Evolutionary conservation across 2,329 filamentous ascomycete species (phyloP), one percentile per base, ranked within the genome.

Genomic region (Fusarium sp.): DNA sequence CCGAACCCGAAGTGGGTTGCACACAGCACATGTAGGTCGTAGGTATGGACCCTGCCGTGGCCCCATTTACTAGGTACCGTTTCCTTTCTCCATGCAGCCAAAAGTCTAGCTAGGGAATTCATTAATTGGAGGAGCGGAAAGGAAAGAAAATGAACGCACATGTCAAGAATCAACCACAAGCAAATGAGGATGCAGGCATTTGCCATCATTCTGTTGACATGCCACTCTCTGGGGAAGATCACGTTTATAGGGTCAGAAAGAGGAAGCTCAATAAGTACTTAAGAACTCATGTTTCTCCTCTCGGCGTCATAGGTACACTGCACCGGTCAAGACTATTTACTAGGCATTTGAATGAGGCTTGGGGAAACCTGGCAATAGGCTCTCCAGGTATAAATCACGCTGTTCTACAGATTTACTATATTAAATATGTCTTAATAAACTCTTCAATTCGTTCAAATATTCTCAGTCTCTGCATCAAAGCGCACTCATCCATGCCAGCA

Each of bases 131-230:
- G 13, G 43, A 50, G 45, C 41, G 53, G 21, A 25, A 34, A 21
- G 54, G 59, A 21, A 27, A 21, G 37, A 45, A 41, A 55, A 62
- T 23, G 45, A 55, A 57, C 68, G 64, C 74, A 76, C 73, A 74
- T 76, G 72, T 73, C 72, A 75, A 65, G 34, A 72, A 70, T 72
- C 61, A 64, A 69, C 13, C 66, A 54, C 59, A 76, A 67, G 67
- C 70, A 75, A 74, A 74, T 74, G 55, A 72, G 66, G 25, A 51
- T 46, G n/a, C 54, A 66, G 59, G 60, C 61, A 72, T 73, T 73
- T 74, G 59, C 57, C 68, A 59, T 73, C 68, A 69, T 69, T 64
- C 71, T 68, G 68, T 67, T 62, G 60, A 74, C 72, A 74, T 74
- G 66, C 72, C 72, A 74, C 61, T 49, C 47, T 60, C 59, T 48